Conservation (phyloP, 495 filamentous ascomycete genomes). For the Gamarada debralockiae region DNA sequence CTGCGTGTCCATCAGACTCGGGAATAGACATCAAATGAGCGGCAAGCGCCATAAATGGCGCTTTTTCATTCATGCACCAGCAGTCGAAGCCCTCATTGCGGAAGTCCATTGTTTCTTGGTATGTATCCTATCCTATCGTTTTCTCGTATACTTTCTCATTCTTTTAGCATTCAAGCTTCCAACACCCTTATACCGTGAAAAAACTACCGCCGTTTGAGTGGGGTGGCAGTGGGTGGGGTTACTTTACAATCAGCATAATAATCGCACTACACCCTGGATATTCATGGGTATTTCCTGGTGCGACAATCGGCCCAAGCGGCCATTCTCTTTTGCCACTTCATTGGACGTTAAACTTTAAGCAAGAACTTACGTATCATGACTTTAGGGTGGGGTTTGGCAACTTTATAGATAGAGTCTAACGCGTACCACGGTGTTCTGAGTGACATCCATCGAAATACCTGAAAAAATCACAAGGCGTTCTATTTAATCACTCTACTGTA, state of each 20-base stretch:
- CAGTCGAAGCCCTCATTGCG: neutral
- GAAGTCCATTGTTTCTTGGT: neutral
- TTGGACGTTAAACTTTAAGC: neutral
- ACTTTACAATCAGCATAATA: neutral
- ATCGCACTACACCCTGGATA: neutral
- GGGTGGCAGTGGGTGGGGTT: neutral
- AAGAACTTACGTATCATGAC: neutral
- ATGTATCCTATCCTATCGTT: neutral
- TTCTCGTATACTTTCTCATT: neutral
- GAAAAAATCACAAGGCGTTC: neutral
- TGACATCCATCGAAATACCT: neutral
- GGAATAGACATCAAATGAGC: neutral
- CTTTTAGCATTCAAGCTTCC: neutral
- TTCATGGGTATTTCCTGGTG: neutral
- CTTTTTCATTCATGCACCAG: neutral
- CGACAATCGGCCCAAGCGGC: neutral
- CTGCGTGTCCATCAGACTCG: neutral
- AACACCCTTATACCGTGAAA: neutral
- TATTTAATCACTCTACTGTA: neutral
- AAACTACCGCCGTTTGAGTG: neutral
- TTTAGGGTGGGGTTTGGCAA: neutral
- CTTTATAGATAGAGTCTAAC: neutral
- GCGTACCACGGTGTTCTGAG: neutral
- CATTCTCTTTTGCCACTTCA: neutral
- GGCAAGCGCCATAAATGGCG: neutral